These are phyloP conservation scores for Mesembryanthemum crystallinum DNA, from an alignment of 148 eudicot species.

Conservation along the genomic window DNA sequence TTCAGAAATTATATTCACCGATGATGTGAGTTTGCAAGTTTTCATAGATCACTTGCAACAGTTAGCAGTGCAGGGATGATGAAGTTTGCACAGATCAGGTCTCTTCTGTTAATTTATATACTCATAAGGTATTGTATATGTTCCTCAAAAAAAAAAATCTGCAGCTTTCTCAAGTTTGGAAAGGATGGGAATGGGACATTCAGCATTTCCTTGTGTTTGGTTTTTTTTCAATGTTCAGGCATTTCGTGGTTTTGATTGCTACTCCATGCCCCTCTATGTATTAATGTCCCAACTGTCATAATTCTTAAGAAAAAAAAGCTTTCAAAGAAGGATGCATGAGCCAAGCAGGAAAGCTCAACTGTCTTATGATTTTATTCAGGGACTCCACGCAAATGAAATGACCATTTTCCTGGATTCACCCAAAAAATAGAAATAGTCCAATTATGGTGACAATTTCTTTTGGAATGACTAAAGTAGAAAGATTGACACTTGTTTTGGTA, in stretches of 20 bases:
- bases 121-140: not conserved
- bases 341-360: not conserved
- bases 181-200: not conserved
- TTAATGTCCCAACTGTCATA: not conserved
- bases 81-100: conserved; percentile 20
- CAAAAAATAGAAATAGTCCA: no score
- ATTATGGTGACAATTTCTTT: no score
- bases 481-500: not conserved
- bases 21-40: conserved; percentile 90
- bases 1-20: conserved; percentile 74
- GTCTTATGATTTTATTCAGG: not conserved
- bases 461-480: no score
- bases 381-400: no score
- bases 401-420: no score
- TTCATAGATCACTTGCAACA: conserved; percentile 86
- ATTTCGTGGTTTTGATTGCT: not conserved
- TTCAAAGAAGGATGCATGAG: not conserved
- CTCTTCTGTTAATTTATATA: not conserved
- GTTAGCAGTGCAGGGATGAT: conserved; percentile 83
- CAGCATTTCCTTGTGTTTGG: not conserved
- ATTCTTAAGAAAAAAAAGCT: not conserved
- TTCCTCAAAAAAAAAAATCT: not conserved
- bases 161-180: not conserved
- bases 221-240: not conserved
- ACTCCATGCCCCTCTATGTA: no score